Base-by-base conservation (phyloP, 768 basidiomycete species). In the Boletus subparvulus region DNA sequence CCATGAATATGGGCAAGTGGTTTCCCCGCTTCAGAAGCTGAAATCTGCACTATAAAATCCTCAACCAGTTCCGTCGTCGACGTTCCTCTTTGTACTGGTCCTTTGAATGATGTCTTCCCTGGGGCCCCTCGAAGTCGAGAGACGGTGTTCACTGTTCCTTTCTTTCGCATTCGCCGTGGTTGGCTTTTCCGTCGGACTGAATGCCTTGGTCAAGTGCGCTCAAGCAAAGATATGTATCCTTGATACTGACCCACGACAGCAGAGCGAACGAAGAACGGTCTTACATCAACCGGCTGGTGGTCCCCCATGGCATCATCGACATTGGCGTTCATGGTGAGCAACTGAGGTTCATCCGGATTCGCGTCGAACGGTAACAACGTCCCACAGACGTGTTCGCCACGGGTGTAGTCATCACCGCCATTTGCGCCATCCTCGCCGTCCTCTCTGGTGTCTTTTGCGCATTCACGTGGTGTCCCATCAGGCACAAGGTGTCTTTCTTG, bases 381-480 rank as follows among this genome's bases (percentile, higher is more conserved):
- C 32, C 28, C 42, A 30, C 40, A 82, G 80, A 79, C 48, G 73
- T 78, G 24, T 75, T 72, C 58, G 60, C 64, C 37, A 66, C 72
- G 13, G 80, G 78, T 3, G 65, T 69, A 3, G 74, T 78, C 17
- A 56, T 74, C 56, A 73, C 75, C 8, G 62, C 65, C 14, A 67
- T 75, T 48, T 73, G 71, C 50, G 72, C 71, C 19, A 52, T 76
- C 48, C 67, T 77, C 28, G 55, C 71, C 19, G 37, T 73, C 26
- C 60, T 78, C 44, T 69, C 62, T 35, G 60, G 67, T 58, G 48
- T 69, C 60, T 66, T 66, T 54, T 62, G 69, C 19, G 40, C 69
- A 48, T 19, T 69, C 59, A 59, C 69, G 50, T 57, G 54, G 55
- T 45, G 54, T 36, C 52, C 58, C 37, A 50, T 35, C 51, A 47